Conservation (phyloP, 2,329 filamentous ascomycete species). For the Albifimbria verrucaria region DNA sequence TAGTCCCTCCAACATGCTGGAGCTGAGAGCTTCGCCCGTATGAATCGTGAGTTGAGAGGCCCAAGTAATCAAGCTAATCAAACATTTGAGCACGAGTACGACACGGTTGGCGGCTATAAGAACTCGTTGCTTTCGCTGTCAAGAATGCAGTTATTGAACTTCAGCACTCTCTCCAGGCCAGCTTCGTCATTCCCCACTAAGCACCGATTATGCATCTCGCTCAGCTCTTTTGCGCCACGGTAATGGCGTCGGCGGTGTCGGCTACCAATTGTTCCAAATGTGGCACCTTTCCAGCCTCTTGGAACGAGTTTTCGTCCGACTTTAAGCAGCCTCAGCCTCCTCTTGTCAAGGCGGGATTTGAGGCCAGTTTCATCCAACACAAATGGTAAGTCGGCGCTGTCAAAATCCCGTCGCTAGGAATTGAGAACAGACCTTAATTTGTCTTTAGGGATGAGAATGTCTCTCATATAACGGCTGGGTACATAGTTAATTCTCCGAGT, state of each 20-base stretch:
- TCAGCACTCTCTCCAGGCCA: background rate
- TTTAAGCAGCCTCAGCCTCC: conserved; percentile 31
- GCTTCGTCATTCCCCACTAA: background rate
- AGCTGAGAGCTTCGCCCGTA: background rate
- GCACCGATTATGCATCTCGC: background rate
- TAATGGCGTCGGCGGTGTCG: background rate
- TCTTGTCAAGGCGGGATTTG: conserved; percentile 24
- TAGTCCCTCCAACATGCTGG: background rate
- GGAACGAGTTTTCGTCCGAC: conserved; percentile 23
- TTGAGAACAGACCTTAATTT: background rate
- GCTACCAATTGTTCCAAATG: conserved; percentile 1
- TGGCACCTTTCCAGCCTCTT: conserved; percentile 18
- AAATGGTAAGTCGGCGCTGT: conserved; percentile 25
- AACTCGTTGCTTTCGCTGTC: background rate
- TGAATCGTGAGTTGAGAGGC: background rate
- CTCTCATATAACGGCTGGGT: conserved; percentile 34
- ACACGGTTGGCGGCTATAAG: background rate
- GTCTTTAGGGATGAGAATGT: conserved; percentile 29
- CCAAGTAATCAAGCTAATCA: background rate
- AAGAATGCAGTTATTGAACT: background rate
- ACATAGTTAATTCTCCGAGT: conserved; percentile 30
- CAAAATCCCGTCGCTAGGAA: background rate
- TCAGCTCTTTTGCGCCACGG: background rate
- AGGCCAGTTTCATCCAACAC: conserved; percentile 32
- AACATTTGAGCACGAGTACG: background rate